Conservation (phyloP, 192 early-diverging fungal genomes). For the Piromyces finnis region DNA sequence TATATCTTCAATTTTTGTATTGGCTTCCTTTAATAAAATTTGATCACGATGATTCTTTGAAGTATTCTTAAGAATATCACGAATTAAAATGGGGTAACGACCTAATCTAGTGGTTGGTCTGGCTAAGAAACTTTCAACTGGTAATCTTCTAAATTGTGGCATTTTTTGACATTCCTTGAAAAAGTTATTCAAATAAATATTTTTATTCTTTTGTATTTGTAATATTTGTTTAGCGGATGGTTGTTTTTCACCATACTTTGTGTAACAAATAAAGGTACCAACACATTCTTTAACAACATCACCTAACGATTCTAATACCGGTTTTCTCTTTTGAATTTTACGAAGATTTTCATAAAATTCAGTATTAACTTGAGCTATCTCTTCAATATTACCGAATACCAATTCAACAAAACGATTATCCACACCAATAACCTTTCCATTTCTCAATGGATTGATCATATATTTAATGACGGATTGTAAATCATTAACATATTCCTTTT, state of each 20-base stretch:
- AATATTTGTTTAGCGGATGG: neutral
- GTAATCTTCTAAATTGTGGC: neutral
- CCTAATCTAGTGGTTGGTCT: neutral
- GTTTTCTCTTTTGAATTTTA: neutral
- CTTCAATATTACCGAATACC: neutral
- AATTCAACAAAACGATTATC: neutral
- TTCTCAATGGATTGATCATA: neutral
- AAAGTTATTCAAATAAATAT: neutral
- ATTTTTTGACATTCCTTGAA: neutral
- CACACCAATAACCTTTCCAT: neutral
- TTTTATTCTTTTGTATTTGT: neutral
- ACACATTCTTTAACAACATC: neutral
- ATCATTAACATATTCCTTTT: slow-evolving; percentile 82
- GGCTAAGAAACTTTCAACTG: neutral
- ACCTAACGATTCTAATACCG: neutral
- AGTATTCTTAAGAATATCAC: neutral
- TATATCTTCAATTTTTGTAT: neutral
- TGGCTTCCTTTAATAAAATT: neutral
- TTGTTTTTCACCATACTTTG: neutral
- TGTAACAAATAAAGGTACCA: neutral
- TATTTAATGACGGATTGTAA: slow-evolving; percentile 49
- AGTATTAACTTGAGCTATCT: neutral
- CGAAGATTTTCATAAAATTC: neutral
- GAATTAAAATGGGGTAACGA: neutral
- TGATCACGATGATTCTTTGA: neutral